Evolutionary conservation across 805 yeast genomes (phyloP).

Genomic region (Kuraishia capsulata): DNA sequence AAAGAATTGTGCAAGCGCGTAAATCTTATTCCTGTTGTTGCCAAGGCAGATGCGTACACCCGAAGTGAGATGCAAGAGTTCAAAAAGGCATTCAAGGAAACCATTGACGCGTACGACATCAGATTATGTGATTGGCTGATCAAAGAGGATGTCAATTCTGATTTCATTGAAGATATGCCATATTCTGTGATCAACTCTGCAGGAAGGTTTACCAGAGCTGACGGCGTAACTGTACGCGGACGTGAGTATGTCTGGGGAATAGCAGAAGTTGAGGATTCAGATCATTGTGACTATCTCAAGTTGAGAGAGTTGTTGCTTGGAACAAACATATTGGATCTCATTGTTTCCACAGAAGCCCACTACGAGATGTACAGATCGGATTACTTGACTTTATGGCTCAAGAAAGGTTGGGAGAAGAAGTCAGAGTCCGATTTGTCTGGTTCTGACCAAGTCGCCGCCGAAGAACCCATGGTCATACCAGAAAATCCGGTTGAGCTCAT

Average conservation of each 20-base stretch:
- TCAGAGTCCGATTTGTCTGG: background rate
- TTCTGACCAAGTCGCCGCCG: background rate
- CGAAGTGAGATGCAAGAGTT: slow-evolving; percentile 41
- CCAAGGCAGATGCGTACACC: slow-evolving; percentile 73
- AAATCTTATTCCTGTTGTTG: slow-evolving; percentile 73
- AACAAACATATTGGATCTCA: slow-evolving; percentile 68
- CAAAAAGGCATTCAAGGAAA: slow-evolving; percentile 42
- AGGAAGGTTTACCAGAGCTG: slow-evolving; percentile 29
- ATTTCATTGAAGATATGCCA: slow-evolving; percentile 42
- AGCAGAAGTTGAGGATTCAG: slow-evolving; percentile 71
- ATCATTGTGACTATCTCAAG: slow-evolving; percentile 67
- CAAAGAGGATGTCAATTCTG: slow-evolving; percentile 24
- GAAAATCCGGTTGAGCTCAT: slow-evolving; percentile 24
- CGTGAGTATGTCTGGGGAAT: slow-evolving; percentile 81
- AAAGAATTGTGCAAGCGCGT: slow-evolving; percentile 61
- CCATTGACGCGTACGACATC: slow-evolving; percentile 47
- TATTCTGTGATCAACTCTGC: slow-evolving; percentile 66
- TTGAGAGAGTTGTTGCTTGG: slow-evolving; percentile 60
- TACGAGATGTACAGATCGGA: slow-evolving; percentile 61
- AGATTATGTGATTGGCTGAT: slow-evolving; percentile 41
- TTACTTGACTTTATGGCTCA: slow-evolving; percentile 40
- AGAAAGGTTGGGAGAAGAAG: background rate
- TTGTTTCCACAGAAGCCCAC: slow-evolving; percentile 66
- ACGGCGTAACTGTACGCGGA: slow-evolving; percentile 53
- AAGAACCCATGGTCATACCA: background rate